These are phyloP conservation scores for Raffaelea ambrosiae DNA, from an alignment of 2,329 filamentous ascomycete species.

Conservation along the genomic window DNA sequence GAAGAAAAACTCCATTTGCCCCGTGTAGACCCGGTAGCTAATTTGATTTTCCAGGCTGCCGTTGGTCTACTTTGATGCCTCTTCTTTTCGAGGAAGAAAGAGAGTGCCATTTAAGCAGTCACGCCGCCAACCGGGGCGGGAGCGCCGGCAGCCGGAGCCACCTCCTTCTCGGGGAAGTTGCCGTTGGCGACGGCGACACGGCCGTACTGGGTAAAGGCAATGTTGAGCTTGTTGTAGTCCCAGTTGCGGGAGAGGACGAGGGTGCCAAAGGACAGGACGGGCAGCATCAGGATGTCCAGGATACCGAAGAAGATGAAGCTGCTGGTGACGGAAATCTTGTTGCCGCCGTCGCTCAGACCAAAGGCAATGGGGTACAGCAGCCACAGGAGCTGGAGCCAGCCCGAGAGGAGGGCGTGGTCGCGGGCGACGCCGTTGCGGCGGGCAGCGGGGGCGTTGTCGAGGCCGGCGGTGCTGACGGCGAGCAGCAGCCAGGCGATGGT, in stretches of 20 bases:
- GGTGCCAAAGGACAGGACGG: conserved; percentile 32
- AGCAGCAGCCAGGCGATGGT: conserved; percentile 37
- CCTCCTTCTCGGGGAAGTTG: conserved; percentile 38
- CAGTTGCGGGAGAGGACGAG: conserved; percentile 35
- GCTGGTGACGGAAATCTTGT: conserved; percentile 36
- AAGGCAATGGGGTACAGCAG: conserved; percentile 46
- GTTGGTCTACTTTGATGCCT: too few species aligned
- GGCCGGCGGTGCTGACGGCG: conserved; percentile 35
- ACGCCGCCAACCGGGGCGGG: not conserved
- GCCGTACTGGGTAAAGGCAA: conserved; percentile 48
- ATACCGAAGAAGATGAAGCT: conserved; percentile 45
- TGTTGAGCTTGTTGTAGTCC: conserved; percentile 42
- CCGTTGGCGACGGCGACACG: conserved; percentile 32
- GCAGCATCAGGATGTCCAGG: conserved; percentile 40
- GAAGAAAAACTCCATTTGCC: too few species aligned
- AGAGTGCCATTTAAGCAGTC: not conserved
- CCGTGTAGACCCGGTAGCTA: too few species aligned
- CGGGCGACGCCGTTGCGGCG: conserved; percentile 30
- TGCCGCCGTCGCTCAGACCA: conserved; percentile 43
- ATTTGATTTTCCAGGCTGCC: too few species aligned
- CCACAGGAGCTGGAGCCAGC: conserved; percentile 43
- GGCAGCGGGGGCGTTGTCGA: conserved; percentile 28
- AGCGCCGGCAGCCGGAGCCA: conserved; percentile 14
- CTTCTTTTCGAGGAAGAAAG: too few species aligned
- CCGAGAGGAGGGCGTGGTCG: conserved; percentile 36